Evolutionary conservation across 176 grass and related monocot genomes (phyloP).

Genomic region (Triticum urartu): DNA sequence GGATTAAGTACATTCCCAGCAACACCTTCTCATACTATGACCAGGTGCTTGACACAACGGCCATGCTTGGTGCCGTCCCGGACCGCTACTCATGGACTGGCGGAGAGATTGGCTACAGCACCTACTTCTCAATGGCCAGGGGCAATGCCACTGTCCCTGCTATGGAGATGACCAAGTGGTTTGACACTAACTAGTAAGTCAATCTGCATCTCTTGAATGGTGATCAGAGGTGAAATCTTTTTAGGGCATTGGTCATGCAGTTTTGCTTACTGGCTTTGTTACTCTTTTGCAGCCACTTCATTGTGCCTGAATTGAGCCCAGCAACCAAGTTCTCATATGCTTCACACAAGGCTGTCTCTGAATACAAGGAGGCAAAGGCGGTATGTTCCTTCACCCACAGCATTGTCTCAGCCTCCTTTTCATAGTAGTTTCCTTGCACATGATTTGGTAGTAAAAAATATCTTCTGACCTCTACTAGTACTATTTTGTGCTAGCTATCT

Average conservation of each 20-base stretch:
- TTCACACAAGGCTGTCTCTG: conserved; percentile 92
- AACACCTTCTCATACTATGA: conserved; percentile 98
- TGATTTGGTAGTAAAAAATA: not conserved
- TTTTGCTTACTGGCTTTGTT: conserved; percentile 23
- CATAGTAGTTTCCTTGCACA: not conserved
- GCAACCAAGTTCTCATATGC: conserved; percentile 83
- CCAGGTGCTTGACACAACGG: conserved; percentile 89
- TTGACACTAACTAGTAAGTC: conserved; percentile 99
- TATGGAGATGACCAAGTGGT: conserved; percentile 99
- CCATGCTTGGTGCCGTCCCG: conserved; percentile 94
- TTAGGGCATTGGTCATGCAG: conserved; percentile 1
- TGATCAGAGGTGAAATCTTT: not conserved
- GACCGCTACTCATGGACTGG: conserved; percentile 77
- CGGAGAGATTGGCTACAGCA: conserved; percentile 76
- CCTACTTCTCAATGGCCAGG: conserved; percentile 97
- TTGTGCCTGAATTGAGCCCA: conserved; percentile 89
- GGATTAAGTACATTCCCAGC: conserved; percentile 94
- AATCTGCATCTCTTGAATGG: conserved; percentile 3
- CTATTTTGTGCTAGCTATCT: conserved; percentile 9
- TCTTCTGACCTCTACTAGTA: not conserved
- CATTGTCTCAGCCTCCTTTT: not conserved
- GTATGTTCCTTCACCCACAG: conserved; percentile 38
- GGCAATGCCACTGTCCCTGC: conserved; percentile 90
- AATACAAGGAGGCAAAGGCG: conserved; percentile 97
- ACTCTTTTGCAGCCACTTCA: conserved; percentile 71